Evolutionary conservation across 305 asterid species (phyloP).

Genomic region (Salvia sclarea): DNA sequence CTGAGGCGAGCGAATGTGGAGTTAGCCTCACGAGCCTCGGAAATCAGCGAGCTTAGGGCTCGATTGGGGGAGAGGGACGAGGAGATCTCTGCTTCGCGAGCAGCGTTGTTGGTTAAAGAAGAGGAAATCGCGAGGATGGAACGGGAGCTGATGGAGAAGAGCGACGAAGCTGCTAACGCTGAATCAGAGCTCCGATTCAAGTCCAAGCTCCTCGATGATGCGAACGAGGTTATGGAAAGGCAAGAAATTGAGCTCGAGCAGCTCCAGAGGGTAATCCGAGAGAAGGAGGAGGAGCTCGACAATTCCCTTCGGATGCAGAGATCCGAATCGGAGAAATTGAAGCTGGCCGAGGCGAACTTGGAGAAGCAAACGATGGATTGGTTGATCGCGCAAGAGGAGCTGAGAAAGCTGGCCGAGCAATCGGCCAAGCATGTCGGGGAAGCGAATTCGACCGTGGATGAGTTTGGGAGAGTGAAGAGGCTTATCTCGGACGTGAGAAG

Average conservation of each 20-base stretch:
- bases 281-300: slow-evolving; percentile 64
- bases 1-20: slow-evolving; percentile 51
- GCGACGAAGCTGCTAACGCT: slow-evolving; percentile 54
- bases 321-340: slow-evolving; percentile 56
- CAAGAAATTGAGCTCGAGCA: slow-evolving; percentile 72
- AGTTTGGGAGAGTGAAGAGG: slow-evolving; percentile 62
- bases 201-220: slow-evolving; percentile 58
- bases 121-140: slow-evolving; percentile 63
- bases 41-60: slow-evolving; percentile 61
- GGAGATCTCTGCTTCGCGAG: slow-evolving; percentile 53
- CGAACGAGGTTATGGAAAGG: slow-evolving; percentile 56
- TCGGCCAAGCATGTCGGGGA: slow-evolving; percentile 49
- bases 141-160: slow-evolving; percentile 52
- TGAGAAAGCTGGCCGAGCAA: slow-evolving; percentile 61
- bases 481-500: slow-evolving; percentile 72
- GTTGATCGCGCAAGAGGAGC: slow-evolving; percentile 66
- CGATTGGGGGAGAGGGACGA: slow-evolving; percentile 54
- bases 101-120: slow-evolving; percentile 52
- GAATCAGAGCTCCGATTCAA: slow-evolving; percentile 63
- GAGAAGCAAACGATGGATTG: slow-evolving; percentile 83
- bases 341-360: slow-evolving; percentile 56
- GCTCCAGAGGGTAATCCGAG: slow-evolving; percentile 53
- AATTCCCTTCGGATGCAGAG: slow-evolving; percentile 41
- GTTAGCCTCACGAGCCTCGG: slow-evolving; percentile 66
- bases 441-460: slow-evolving; percentile 57